phyloP scores from a whole-genome alignment of 2,329 filamentous ascomycete genomes.

The Calonectria hongkongensis region DNA sequence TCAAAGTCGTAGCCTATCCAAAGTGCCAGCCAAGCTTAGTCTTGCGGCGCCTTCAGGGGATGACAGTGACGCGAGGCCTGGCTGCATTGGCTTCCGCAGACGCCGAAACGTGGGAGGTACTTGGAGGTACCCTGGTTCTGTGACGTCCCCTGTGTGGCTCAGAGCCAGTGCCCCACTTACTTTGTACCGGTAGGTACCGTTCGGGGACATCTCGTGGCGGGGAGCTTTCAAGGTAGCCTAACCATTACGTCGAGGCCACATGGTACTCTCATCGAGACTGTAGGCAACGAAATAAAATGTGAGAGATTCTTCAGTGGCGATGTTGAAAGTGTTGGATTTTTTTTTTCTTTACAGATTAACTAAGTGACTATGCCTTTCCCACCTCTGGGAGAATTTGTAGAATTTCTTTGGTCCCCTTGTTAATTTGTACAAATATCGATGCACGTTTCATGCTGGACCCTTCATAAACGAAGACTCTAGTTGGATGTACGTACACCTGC shows the following conservation, averaged over 20 bases:
- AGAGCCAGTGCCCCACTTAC: not conserved
- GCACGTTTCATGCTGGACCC: constrained; percentile 18
- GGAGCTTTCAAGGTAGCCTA: constrained; percentile 31
- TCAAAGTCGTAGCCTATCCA: constrained; percentile 19
- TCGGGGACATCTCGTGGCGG: not conserved
- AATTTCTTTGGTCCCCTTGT: not conserved
- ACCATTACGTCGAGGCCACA: constrained; percentile 20
- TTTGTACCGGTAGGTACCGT: constrained; percentile 31
- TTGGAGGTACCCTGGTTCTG: not conserved
- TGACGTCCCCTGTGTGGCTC: not conserved
- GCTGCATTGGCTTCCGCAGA: constrained; percentile 31
- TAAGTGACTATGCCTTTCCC: not conserved
- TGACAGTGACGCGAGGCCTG: constrained; percentile 26
- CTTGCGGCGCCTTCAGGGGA: constrained; percentile 22
- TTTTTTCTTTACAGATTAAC: too few species aligned
- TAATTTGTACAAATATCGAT: not conserved
- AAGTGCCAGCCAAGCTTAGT: constrained; percentile 34
- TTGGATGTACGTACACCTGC: constrained; percentile 1
- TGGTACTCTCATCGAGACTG: not conserved
- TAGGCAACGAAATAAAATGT: constrained; percentile 14
- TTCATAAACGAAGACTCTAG: constrained; percentile 18
- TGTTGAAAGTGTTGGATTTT: not conserved
- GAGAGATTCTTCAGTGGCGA: not conserved
- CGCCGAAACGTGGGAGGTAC: constrained; percentile 24
- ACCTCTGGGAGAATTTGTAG: not conserved